Conservation (phyloP, 805 yeast species). For the Cyberlindnera americana region DNA sequence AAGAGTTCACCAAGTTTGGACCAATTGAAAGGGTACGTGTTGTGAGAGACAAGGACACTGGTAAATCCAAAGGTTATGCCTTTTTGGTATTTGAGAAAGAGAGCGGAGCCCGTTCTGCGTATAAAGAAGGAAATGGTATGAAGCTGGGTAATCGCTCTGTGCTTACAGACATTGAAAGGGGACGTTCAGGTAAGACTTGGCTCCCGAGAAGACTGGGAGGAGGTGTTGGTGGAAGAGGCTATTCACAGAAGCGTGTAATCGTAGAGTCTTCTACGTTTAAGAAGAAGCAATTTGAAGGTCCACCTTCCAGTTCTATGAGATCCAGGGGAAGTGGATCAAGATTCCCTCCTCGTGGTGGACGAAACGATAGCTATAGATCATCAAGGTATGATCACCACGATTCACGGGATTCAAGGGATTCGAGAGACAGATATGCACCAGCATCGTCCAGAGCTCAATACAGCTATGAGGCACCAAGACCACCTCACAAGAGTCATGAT, state of each 20-base stretch:
- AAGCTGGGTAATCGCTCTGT: constrained; percentile 50
- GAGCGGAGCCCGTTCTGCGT: constrained; percentile 57
- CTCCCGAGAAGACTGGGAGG: constrained; percentile 80
- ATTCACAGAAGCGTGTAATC: constrained; percentile 35
- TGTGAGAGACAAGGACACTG: constrained; percentile 49
- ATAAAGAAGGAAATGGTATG: constrained; percentile 52
- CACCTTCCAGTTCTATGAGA: constrained; percentile 1
- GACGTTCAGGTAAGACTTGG: constrained; percentile 63
- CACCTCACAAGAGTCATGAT: no score
- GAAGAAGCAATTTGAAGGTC: constrained; percentile 7
- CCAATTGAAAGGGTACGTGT: constrained; percentile 58
- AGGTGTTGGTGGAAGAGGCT: constrained; percentile 85
- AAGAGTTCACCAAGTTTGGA: constrained; percentile 63
- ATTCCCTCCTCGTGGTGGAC: constrained; percentile 11
- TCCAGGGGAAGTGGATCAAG: constrained; percentile 7
- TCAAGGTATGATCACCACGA: constrained; percentile 11
- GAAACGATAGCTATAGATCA: constrained; percentile 10
- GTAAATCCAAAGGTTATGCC: constrained; percentile 76
- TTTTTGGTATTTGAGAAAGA: constrained; percentile 69
- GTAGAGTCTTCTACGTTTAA: constrained; percentile 12
- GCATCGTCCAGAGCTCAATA: background rate
- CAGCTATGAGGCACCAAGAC: constrained; percentile 1
- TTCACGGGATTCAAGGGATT: constrained; percentile 3
- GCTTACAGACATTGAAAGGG: constrained; percentile 71
- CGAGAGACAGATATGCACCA: constrained; percentile 2